Conservation (phyloP, 305 asterid genomes). For the Solanum hybrid region DNA sequence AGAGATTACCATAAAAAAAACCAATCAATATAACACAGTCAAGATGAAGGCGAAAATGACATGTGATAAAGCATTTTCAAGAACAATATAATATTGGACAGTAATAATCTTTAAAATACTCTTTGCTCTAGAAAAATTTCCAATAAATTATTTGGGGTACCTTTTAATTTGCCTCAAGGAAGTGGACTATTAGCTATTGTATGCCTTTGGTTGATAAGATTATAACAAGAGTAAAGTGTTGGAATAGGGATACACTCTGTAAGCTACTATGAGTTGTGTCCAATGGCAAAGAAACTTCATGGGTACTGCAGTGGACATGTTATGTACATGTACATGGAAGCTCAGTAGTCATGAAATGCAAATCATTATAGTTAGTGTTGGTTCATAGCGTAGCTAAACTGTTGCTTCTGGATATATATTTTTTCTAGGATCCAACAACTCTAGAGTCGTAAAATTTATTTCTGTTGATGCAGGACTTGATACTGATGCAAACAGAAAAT, state of each 20-base stretch:
- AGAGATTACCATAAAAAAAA: not conserved
- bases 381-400: not conserved
- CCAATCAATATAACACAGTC: not conserved
- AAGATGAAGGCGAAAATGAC: not conserved
- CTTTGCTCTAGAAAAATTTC: not conserved
- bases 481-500: not conserved
- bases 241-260: not conserved
- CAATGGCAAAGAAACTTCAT: not conserved
- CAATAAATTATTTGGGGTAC: not conserved
- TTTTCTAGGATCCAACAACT: not conserved
- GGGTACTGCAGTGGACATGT: not conserved
- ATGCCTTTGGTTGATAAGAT: not conserved
- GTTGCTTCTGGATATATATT: not conserved
- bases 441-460: not conserved
- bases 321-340: not conserved
- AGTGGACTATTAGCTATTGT: not conserved
- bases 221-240: not conserved
- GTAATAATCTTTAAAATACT: too few species aligned
- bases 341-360: not conserved
- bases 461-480: not conserved
- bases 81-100: not conserved
- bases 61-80: not conserved
- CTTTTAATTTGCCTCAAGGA: not conserved
- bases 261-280: not conserved
- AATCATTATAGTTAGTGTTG: not conserved